These are phyloP conservation scores for Physocladia obscura DNA, from an alignment of 192 early-diverging fungal genomes.

Conservation along the genomic window DNA sequence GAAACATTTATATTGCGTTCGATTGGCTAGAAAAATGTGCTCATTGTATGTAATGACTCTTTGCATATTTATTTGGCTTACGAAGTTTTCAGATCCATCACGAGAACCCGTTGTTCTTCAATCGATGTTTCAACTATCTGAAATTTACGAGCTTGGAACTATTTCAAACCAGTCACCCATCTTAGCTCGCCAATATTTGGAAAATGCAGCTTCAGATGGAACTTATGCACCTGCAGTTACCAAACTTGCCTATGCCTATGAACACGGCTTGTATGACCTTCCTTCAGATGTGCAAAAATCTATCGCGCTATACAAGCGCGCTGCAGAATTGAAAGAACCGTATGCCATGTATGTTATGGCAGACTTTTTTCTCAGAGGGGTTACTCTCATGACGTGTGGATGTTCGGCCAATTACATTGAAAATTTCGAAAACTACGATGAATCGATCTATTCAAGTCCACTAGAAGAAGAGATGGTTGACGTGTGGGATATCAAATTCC, in stretches of 20 bases:
- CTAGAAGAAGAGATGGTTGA: neutral
- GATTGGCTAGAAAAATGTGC: constrained; percentile 81
- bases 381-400: constrained; percentile 36
- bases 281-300: constrained; percentile 49
- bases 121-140: constrained; percentile 68
- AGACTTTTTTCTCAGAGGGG: constrained; percentile 80
- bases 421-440: neutral
- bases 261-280: constrained; percentile 67
- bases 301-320: constrained; percentile 70
- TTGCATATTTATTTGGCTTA: neutral
- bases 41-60: constrained; percentile 39
- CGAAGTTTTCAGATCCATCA: constrained; percentile 7
- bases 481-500: neutral
- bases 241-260: constrained; percentile 73
- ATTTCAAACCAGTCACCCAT: constrained; percentile 49
- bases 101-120: constrained; percentile 65
- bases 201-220: constrained; percentile 15
- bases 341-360: constrained; percentile 81
- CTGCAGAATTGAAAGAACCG: constrained; percentile 62
- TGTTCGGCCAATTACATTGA: neutral
- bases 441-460: neutral
- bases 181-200: constrained; percentile 30
- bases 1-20: constrained; percentile 71
- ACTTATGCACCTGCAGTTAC: constrained; percentile 66
- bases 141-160: constrained; percentile 74